A percentile compares a stretch with the other conserved stretches of the same genome.
Evolutionary conservation across 2,329 filamentous ascomycete genomes (phyloP).

Genomic region (Aureobasidium uvarum): DNA sequence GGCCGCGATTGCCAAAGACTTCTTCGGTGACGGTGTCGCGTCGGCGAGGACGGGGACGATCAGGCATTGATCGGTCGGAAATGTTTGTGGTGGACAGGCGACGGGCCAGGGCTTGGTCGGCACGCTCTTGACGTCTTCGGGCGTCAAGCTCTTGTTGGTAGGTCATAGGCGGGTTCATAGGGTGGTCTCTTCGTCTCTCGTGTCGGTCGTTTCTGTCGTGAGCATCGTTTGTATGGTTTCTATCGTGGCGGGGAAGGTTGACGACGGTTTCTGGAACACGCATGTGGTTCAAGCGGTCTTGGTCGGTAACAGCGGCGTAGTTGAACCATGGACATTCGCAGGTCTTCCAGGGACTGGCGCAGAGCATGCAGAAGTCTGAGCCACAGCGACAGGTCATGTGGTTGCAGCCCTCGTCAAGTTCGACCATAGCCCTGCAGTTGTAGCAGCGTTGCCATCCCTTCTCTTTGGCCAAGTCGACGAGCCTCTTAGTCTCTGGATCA

Average conservation of each 20-base stretch:
- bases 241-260: slow-evolving; percentile 39
- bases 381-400: slow-evolving; percentile 85
- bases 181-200: slow-evolving; percentile 20
- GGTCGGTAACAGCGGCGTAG: slow-evolving; percentile 52
- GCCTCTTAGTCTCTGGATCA: slow-evolving; percentile 63
- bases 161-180: slow-evolving; percentile 29
- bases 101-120: slow-evolving; percentile 53
- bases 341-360: slow-evolving; percentile 75
- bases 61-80: slow-evolving; percentile 30
- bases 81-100: slow-evolving; percentile 50
- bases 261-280: slow-evolving; percentile 45
- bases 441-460: slow-evolving; percentile 75
- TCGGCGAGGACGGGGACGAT: slow-evolving; percentile 29
- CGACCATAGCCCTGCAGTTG: slow-evolving; percentile 70
- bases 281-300: slow-evolving; percentile 57
- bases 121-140: slow-evolving; percentile 46
- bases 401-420: slow-evolving; percentile 79
- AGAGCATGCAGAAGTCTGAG: slow-evolving; percentile 85
- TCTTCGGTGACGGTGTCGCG: slow-evolving; percentile 40
- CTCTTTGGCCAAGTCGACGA: slow-evolving; percentile 64
- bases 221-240: slow-evolving; percentile 25
- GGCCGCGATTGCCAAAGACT: slow-evolving; percentile 51
- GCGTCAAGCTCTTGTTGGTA: slow-evolving; percentile 42
- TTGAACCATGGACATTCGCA: slow-evolving; percentile 83
- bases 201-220: slow-evolving; percentile 3